Evolutionary conservation across 1,139 yeast genomes (phyloP).

Genomic region (Sugiyamaella castrensis): DNA sequence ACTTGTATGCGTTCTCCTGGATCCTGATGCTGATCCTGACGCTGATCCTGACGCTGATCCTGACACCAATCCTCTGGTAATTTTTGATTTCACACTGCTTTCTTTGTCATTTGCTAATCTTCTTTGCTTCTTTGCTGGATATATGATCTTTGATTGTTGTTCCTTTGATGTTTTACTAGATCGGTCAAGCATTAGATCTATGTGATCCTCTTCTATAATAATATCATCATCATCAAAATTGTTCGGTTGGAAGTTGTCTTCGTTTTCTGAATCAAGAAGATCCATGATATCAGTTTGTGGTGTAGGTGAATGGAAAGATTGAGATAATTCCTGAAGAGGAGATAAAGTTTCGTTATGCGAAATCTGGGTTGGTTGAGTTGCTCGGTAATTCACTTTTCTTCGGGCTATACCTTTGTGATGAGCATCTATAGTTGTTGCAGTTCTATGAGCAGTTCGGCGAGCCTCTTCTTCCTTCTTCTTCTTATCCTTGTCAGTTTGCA

Average conservation of each 20-base stretch:
- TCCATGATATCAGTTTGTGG: no score
- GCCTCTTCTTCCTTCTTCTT: conserved; percentile 1
- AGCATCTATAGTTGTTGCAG: not conserved
- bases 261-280: no score
- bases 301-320: not conserved
- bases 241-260: no score
- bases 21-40: not conserved
- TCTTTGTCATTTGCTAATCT: not conserved
- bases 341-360: not conserved
- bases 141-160: not conserved
- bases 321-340: not conserved
- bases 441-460: not conserved
- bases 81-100: not conserved
- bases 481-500: conserved; percentile 6
- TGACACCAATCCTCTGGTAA: not conserved
- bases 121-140: not conserved
- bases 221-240: not conserved
- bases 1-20: not conserved
- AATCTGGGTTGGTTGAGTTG: not conserved
- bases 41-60: not conserved
- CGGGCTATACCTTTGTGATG: conserved; percentile 21
- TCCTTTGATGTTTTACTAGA: not conserved
- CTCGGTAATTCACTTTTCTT: conserved; percentile 9
- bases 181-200: conserved; percentile 2
- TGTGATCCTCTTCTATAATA: conserved; percentile 10